Evolutionary conservation across 2,329 filamentous ascomycete genomes (phyloP).

Genomic region (Beauveria asiatica): DNA sequence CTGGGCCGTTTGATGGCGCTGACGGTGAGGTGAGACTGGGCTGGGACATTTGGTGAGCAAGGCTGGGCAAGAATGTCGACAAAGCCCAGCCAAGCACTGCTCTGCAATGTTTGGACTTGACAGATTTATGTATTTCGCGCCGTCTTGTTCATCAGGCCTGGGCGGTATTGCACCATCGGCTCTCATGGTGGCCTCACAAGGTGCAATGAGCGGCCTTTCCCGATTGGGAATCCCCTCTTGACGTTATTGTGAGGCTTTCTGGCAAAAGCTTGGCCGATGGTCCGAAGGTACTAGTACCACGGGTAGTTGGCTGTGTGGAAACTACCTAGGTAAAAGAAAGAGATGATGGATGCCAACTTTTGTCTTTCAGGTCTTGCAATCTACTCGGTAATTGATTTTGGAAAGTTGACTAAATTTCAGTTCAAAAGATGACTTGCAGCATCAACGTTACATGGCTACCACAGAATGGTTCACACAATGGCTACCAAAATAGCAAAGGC

Average conservation of each 20-base stretch:
- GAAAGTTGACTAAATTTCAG: too few species aligned
- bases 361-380: too few species aligned
- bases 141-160: neutral
- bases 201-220: neutral
- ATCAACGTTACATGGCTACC: too few species aligned
- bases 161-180: slow-evolving; percentile 12
- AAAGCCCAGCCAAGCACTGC: neutral
- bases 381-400: too few species aligned
- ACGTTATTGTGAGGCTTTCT: slow-evolving; percentile 8
- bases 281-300: slow-evolving; percentile 7
- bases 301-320: neutral
- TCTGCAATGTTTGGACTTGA: too few species aligned
- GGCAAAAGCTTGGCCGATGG: slow-evolving; percentile 7
- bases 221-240: neutral
- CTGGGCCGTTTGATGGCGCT: neutral
- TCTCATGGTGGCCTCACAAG: neutral
- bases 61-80: slow-evolving; percentile 6
- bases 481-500: too few species aligned
- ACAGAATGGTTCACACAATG: too few species aligned
- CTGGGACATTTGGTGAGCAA: neutral
- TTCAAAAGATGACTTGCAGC: too few species aligned
- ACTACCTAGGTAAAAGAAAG: too few species aligned
- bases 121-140: too few species aligned
- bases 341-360: too few species aligned
- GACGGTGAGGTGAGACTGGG: neutral